phyloP scores from a whole-genome alignment of 257 asterid species.

The Capsicum baccatum region DNA sequence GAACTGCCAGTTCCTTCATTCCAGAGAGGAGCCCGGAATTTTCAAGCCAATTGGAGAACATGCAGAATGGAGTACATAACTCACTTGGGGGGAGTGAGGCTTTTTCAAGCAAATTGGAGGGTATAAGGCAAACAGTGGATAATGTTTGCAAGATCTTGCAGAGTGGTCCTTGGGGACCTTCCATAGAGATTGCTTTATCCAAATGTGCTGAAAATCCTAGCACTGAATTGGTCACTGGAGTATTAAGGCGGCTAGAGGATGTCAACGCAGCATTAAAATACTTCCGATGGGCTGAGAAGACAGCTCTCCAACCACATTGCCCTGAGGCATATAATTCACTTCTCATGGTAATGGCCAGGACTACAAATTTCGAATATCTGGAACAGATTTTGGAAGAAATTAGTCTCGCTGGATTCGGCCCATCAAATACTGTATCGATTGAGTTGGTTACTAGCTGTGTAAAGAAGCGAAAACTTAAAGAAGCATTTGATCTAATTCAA shows the following conservation, averaged over 20 bases:
- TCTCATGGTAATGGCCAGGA: slow-evolving; percentile 70
- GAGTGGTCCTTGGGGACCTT: slow-evolving; percentile 75
- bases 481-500: slow-evolving; percentile 76
- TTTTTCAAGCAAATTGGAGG: slow-evolving; percentile 43
- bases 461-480: slow-evolving; percentile 55
- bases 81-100: slow-evolving; percentile 41
- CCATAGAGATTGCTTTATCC: slow-evolving; percentile 67
- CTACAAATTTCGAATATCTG: slow-evolving; percentile 53
- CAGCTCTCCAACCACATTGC: slow-evolving; percentile 54
- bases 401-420: slow-evolving; percentile 84
- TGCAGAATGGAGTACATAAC: slow-evolving; percentile 24
- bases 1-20: slow-evolving; percentile 22
- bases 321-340: slow-evolving; percentile 78
- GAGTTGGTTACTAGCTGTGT: slow-evolving; percentile 65
- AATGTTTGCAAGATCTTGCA: slow-evolving; percentile 63
- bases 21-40: slow-evolving; percentile 12
- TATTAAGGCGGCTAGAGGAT: slow-evolving; percentile 77
- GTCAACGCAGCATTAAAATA: slow-evolving; percentile 59
- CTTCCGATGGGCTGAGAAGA: slow-evolving; percentile 84
- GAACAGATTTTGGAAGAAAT: slow-evolving; percentile 81
- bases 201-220: slow-evolving; percentile 51
- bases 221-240: slow-evolving; percentile 72
- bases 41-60: not conserved
- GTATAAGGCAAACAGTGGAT: slow-evolving; percentile 47
- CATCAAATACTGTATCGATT: slow-evolving; percentile 59